Conservation (phyloP, 2,329 filamentous ascomycete genomes). For the Coniochaeta ligniaria region DNA sequence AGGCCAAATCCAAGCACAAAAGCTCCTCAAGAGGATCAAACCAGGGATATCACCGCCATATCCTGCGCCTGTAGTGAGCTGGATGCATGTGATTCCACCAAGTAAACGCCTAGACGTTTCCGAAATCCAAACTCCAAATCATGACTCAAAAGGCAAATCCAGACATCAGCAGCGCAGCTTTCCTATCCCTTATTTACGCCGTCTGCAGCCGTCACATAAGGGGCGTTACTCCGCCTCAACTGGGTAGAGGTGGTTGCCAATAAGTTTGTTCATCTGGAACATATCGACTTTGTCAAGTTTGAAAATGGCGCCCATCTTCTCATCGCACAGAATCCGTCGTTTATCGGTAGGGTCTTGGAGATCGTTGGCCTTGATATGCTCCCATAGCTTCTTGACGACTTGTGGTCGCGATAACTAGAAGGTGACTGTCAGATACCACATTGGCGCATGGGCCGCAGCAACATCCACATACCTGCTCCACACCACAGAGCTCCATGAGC, state of each 20-base stretch:
- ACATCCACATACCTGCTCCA: constrained; percentile 48
- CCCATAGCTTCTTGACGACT: constrained; percentile 94
- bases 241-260: constrained; percentile 83
- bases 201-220: background rate
- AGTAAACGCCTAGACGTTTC: background rate
- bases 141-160: background rate
- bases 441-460: background rate
- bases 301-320: constrained; percentile 85
- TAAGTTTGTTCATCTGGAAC: constrained; percentile 99
- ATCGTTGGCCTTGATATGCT: constrained; percentile 81
- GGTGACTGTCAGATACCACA: background rate
- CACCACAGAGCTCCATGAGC: constrained; percentile 63
- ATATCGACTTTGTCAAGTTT: constrained; percentile 89
- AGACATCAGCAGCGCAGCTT: background rate
- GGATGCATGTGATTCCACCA: background rate
- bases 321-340: constrained; percentile 88
- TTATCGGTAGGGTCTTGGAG: constrained; percentile 89
- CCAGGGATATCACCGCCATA: background rate
- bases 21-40: background rate
- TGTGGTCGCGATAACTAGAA: constrained; percentile 80
- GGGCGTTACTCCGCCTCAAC: constrained; percentile 42
- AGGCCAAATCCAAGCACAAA: background rate
- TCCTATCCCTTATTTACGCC: background rate
- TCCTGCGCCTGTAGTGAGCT: background rate
- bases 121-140: background rate